Base-by-base conservation (phyloP, 208 protist species). In the Trypanosomatidae sp. region DNA sequence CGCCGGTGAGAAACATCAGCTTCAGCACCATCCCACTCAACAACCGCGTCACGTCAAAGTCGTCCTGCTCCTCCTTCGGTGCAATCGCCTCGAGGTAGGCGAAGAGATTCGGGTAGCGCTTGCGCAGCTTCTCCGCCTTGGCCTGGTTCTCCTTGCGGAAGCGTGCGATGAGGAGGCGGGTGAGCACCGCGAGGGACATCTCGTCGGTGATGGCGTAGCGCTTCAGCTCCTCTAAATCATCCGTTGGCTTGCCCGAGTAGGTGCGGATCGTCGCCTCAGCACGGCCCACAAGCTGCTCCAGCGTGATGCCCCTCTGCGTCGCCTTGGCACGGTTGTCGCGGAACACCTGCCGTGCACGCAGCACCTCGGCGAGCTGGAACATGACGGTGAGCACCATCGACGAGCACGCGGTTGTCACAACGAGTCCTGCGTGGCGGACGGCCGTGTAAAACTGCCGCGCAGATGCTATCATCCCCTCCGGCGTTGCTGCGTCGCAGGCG, bases 1-100 rank as follows among this genome's bases (percentile, higher is more conserved):
- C 87, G 10, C 79, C 87, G 50, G 88, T 74, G 36, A 92, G 70
- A 56, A 83, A 92, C 82, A 89, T 86, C 17, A 89, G 59, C 68
- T 92, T 92, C 30, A 89, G 58, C 33, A 74, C 72, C 15, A 82
- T 81, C 56, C 74, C 74, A 46, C 71, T 52, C 5, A 89, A 52
- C 25, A 83, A 33, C 56, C 71, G 74, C 60, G 69, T 73, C 59
- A 72, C 71, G 46, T 89, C 84, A 13, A 85, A 71, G 30, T 88
- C 73, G 0, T 52, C 30, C 28, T 73, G 59, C 36, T 81, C 74
- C 44, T 76, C 81, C 36, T 17, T 17, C 25, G 78, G 65, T 22
- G 76, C 70, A 44, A 64, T 52, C 46, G 56, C 41, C 52, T 84
- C 80, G 22, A 88, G 62, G 30, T 69, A 71, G 10, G 73, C 60